Evolutionary conservation across 2,329 filamentous ascomycete genomes (phyloP).

Genomic region (Penicillium sp.): DNA sequence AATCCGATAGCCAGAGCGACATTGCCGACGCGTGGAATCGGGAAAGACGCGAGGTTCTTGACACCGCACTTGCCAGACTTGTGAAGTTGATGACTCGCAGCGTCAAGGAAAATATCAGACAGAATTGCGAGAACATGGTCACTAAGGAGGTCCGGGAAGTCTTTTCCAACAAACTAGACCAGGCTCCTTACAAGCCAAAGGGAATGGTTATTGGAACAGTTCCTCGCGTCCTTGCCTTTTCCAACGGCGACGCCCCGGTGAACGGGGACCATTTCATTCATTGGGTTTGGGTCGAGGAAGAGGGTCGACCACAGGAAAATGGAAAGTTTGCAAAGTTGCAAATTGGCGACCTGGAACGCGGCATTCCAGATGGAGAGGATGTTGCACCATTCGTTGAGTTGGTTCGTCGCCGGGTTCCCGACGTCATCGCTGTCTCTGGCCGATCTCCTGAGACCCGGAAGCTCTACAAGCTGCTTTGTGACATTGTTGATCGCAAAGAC

Average conservation of each 20-base stretch:
- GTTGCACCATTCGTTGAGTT: conserved; percentile 72
- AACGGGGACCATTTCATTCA: conserved; percentile 67
- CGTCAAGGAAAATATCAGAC: conserved; percentile 89
- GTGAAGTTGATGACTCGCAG: conserved; percentile 82
- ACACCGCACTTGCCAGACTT: conserved; percentile 74
- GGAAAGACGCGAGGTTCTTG: conserved; percentile 78
- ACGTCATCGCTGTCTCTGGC: conserved; percentile 85
- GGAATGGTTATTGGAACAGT: conserved; percentile 85
- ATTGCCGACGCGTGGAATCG: conserved; percentile 93
- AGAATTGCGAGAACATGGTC: conserved; percentile 89
- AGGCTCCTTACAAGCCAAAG: conserved; percentile 93
- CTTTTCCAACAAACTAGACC: conserved; percentile 84
- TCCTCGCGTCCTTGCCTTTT: conserved; percentile 80
- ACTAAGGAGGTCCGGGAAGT: conserved; percentile 84
- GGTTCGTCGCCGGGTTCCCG: conserved; percentile 73
- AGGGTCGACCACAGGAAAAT: conserved; percentile 82
- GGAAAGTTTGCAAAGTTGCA: conserved; percentile 80
- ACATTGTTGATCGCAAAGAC: conserved; percentile 71
- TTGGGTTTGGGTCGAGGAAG: conserved; percentile 92
- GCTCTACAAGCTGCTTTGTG: conserved; percentile 75
- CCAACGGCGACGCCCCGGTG: conserved; percentile 77
- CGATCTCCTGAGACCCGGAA: conserved; percentile 83
- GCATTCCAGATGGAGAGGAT: conserved; percentile 60
- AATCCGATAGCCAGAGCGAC: conserved; percentile 93
- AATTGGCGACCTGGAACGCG: conserved; percentile 61